These are phyloP conservation scores for Hyphodiscus hymeniophilus DNA, from an alignment of 495 filamentous ascomycete genomes.

Conservation along the genomic window DNA sequence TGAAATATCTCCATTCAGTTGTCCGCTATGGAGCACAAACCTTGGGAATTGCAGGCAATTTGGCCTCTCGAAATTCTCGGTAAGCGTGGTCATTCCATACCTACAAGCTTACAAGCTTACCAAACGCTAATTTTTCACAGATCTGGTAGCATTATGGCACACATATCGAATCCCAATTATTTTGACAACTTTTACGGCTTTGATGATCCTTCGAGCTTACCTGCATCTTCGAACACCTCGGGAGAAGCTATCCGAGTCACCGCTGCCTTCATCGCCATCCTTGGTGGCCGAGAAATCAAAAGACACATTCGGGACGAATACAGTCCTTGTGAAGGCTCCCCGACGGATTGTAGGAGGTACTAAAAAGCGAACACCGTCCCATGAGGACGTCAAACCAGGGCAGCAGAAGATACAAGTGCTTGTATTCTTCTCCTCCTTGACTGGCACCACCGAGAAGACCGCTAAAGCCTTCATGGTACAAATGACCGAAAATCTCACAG, in stretches of 20 bases:
- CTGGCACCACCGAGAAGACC: constrained; percentile 64
- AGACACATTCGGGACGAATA: constrained; percentile 13
- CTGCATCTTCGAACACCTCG: constrained; percentile 27
- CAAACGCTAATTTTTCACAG: constrained; percentile 23
- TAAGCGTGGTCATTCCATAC: not conserved
- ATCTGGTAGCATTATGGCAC: constrained; percentile 47
- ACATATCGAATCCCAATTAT: constrained; percentile 42
- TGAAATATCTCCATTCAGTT: not conserved
- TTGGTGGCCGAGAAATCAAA: constrained; percentile 13
- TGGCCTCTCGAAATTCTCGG: constrained; percentile 12
- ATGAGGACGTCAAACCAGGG: constrained; percentile 15
- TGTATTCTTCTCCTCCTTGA: constrained; percentile 83
- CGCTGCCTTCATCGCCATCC: constrained; percentile 24
- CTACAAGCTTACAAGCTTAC: not conserved
- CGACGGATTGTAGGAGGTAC: constrained; percentile 40
- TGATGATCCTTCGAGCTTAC: constrained; percentile 32
- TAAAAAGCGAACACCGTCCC: constrained; percentile 26
- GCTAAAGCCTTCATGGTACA: constrained; percentile 49
- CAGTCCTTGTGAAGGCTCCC: constrained; percentile 24
- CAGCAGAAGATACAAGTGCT: constrained; percentile 58
- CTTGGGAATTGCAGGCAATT: constrained; percentile 1
- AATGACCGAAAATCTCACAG: constrained; percentile 31
- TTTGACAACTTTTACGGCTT: constrained; percentile 29
- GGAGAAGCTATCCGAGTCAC: constrained; percentile 17
- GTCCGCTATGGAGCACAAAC: constrained; percentile 6